Base-by-base conservation (phyloP, 108 stramenopile genomes). In the Fragilariopsis cylindrus region DNA sequence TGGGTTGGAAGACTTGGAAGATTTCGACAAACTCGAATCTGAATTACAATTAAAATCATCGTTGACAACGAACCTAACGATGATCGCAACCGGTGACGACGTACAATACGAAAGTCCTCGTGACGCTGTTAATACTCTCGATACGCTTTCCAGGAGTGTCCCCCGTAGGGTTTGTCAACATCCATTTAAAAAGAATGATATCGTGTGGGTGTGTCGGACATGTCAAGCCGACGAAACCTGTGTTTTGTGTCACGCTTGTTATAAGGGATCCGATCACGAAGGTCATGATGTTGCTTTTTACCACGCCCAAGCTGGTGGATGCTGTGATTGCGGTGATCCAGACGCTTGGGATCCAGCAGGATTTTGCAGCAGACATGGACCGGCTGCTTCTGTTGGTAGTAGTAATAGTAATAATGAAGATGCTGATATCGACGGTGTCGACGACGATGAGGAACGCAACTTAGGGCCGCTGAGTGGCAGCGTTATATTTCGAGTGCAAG, bases 291-390 rank as follows among this genome's bases (percentile, higher is more conserved):
- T 98, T 21, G 89, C 92, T 45, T 98, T 98, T 75, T 96, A 97
- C 72, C 95, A 95, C 69, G 92, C 96, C 40, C 94, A 93, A 81
- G 96, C 97, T 19, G 98, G 96, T 1, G 98, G 97, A 15, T 99
- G 98, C 81, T 99, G 98, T 65, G 97, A 99, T 81, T 99, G 98
- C 72, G 98, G 98, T 7, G 98, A 98, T 85, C 87, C 87, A 0
- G 97, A 96, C 81, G 98, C 98, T 1, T 99, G 98, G 98, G 94
- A 94, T 66, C 90, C 90, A 7, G 69, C 71, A 8, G 98, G 98
- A 19, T 96, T 87, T 71, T 87, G 86, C 70, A 80, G 78, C 4
- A 77, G 66, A 41, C 86, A 87, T 71, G 86, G 86, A 21, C 85
- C 85, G 5, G 50, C 65, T 2, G 54, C 75, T 9, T 48, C 48